Percentiles rank a stretch among this genome's conserved stretches.
These are phyloP conservation scores for Wickerhamomyces tratensis DNA, from an alignment of 805 yeast species.

Conservation along the genomic window DNA sequence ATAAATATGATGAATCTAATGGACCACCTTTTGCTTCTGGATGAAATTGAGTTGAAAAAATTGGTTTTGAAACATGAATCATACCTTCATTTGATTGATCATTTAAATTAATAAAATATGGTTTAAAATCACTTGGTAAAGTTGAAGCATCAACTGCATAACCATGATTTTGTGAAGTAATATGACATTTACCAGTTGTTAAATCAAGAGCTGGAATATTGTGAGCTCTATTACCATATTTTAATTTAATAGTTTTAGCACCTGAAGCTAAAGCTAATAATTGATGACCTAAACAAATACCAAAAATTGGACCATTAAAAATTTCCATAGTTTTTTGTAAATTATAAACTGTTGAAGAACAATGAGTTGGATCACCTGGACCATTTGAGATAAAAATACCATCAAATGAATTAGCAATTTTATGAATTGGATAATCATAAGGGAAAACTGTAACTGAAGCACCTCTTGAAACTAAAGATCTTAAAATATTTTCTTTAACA, in stretches of 20 bases:
- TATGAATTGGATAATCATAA: slow-evolving; percentile 86
- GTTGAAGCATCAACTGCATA: slow-evolving; percentile 87
- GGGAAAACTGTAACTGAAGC: slow-evolving; percentile 97
- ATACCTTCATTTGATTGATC: slow-evolving; percentile 97
- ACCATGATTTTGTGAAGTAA: slow-evolving; percentile 98
- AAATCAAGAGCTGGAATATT: slow-evolving; percentile 93
- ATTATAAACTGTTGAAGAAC: slow-evolving; percentile 67
- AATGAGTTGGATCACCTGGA: slow-evolving; percentile 96
- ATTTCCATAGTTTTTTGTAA: slow-evolving; percentile 60
- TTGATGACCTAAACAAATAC: slow-evolving; percentile 98
- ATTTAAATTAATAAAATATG: slow-evolving; percentile 86
- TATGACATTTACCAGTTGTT: slow-evolving; percentile 88
- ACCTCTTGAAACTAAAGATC: slow-evolving; percentile 91
- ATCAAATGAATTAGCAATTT: slow-evolving; percentile 85
- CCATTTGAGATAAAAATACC: slow-evolving; percentile 94
- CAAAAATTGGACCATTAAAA: slow-evolving; percentile 80
- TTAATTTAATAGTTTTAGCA: slow-evolving; percentile 84
- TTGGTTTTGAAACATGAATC: slow-evolving; percentile 80
- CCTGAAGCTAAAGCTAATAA: slow-evolving; percentile 91
- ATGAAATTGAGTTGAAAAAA: slow-evolving; percentile 95
- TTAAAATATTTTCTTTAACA: slow-evolving; percentile 92
- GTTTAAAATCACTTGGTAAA: slow-evolving; percentile 68
- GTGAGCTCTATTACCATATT: slow-evolving; percentile 98
- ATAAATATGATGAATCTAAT: slow-evolving; percentile 80
- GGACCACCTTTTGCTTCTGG: slow-evolving; percentile 99